Evolutionary conservation across 1,284 basidiomycete species (phyloP).

Genomic region (Ganoderma lucidum): DNA sequence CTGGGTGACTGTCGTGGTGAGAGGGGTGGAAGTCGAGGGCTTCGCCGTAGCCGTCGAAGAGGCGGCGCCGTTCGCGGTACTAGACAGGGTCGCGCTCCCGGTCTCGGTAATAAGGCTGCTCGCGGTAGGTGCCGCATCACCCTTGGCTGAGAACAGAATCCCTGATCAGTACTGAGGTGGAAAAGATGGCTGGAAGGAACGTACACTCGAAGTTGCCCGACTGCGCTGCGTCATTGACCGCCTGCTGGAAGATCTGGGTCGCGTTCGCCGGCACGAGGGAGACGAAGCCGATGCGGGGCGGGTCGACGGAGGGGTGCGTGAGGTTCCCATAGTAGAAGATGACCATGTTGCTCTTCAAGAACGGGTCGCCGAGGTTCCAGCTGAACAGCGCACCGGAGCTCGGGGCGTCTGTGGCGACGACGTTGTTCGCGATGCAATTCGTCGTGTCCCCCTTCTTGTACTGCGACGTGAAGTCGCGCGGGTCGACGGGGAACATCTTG

Average conservation of each 20-base stretch:
- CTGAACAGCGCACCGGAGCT: constrained; percentile 26
- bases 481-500: constrained; percentile 68
- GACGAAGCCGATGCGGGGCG: constrained; percentile 72
- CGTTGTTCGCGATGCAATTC: constrained; percentile 54
- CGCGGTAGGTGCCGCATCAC: constrained; percentile 24
- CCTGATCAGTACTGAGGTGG: neutral
- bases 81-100: neutral
- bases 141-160: constrained; percentile 13
- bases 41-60: constrained; percentile 7
- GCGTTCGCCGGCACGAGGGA: constrained; percentile 71
- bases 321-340: constrained; percentile 74
- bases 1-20: neutral
- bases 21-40: constrained; percentile 1
- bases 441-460: constrained; percentile 46
- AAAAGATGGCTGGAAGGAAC: neutral
- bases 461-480: constrained; percentile 65
- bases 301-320: constrained; percentile 66
- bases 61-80: neutral
- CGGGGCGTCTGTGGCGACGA: constrained; percentile 45
- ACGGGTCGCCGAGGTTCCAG: constrained; percentile 52
- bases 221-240: constrained; percentile 48
- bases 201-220: constrained; percentile 45
- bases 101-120: constrained; percentile 27
- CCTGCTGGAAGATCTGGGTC: constrained; percentile 46
- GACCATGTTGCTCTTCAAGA: constrained; percentile 50